Percentiles rank a stretch among this genome's conserved stretches.
Evolutionary conservation across 2,329 filamentous ascomycete genomes (phyloP).

Genomic region (Epichloe glyceriae): DNA sequence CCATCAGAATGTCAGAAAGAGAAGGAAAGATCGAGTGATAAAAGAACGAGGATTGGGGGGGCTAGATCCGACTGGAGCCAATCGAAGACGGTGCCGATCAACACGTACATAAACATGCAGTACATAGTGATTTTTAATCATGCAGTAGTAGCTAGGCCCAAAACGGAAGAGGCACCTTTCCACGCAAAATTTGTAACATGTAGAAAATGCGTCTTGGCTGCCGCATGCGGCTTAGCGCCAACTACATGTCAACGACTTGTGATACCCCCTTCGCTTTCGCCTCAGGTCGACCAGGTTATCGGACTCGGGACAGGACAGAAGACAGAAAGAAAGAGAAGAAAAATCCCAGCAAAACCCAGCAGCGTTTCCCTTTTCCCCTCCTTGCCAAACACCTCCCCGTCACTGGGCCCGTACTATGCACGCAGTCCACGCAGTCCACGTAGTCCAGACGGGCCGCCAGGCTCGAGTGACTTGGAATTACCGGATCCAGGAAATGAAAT

Average conservation of each 20-base stretch:
- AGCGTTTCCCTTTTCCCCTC: not conserved
- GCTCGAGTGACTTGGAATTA: constrained; percentile 6
- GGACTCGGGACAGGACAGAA: not conserved
- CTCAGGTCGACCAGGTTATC: too few relatives aligned
- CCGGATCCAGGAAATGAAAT: not conserved
- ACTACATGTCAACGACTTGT: not conserved
- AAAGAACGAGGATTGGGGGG: not conserved
- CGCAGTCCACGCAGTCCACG: not conserved
- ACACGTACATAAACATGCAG: too few relatives aligned
- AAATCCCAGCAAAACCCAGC: not conserved
- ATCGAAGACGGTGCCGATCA: not conserved
- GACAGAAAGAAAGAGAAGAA: not conserved
- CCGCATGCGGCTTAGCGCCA: constrained; percentile 17
- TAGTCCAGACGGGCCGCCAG: constrained; percentile 4
- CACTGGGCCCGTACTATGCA: constrained; percentile 4
- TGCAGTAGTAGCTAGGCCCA: too few relatives aligned
- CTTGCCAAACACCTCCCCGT: constrained; percentile 1
- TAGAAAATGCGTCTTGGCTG: constrained; percentile 18
- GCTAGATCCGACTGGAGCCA: not conserved
- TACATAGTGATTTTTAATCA: too few relatives aligned
- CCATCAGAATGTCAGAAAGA: too few relatives aligned
- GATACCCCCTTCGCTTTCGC: too few relatives aligned
- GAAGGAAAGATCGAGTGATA: too few relatives aligned
- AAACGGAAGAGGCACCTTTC: too few relatives aligned
- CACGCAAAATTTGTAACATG: too few relatives aligned